phyloP scores from a whole-genome alignment of 441 rosid species.

The Breynia disticha region DNA sequence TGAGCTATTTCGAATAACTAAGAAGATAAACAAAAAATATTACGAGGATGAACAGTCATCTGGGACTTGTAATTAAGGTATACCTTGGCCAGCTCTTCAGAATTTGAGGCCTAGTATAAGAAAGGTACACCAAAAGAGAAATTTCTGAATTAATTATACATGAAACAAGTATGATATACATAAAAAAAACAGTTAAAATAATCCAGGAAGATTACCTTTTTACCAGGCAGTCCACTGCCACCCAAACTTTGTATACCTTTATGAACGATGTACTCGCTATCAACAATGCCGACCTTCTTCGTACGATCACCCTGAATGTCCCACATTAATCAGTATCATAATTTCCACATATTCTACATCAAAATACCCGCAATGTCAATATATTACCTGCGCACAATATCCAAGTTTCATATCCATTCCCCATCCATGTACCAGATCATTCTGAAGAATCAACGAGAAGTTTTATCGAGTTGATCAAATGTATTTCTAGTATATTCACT shows the following conservation, averaged over 20 bases:
- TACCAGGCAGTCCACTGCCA: slow-evolving; percentile 31
- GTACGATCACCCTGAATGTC: slow-evolving; percentile 67
- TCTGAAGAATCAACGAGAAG: slow-evolving; percentile 28
- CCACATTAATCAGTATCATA: slow-evolving; percentile 2
- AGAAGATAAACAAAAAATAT: neutral
- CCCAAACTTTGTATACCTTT: slow-evolving; percentile 80
- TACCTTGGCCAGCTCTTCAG: slow-evolving; percentile 21
- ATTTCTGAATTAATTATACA: neutral
- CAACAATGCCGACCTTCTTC: slow-evolving; percentile 80
- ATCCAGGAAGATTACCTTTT: slow-evolving; percentile 31
- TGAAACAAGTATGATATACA: neutral
- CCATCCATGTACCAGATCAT: slow-evolving; percentile 96
- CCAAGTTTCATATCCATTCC: slow-evolving; percentile 97
- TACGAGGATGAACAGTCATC: neutral
- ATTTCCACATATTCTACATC: neutral
- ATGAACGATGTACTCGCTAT: slow-evolving; percentile 77
- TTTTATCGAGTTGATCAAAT: neutral
- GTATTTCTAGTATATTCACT: no score
- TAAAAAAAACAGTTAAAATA: neutral
- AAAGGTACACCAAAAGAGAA: neutral
- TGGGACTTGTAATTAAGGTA: neutral
- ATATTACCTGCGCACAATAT: slow-evolving; percentile 78
- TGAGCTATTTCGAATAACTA: neutral
- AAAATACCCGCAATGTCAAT: neutral
- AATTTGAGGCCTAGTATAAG: slow-evolving; percentile 14